Evolutionary conservation across 2,329 filamentous ascomycete genomes (phyloP).

Genomic region (Huntiella decipiens): DNA sequence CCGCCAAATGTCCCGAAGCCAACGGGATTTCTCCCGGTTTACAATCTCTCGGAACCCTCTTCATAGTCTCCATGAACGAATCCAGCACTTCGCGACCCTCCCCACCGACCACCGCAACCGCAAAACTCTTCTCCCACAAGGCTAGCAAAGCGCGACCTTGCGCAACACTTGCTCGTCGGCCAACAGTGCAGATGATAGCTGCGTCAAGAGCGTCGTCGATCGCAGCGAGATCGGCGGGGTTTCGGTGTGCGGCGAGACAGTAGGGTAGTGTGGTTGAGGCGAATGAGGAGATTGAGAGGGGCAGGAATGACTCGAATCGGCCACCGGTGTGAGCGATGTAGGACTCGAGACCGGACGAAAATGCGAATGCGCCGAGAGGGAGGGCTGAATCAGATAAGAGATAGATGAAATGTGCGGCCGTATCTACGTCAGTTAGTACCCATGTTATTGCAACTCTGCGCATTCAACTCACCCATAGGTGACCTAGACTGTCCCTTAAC

Average conservation of each 20-base stretch:
- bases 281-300: constrained; percentile 50
- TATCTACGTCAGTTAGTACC: not conserved
- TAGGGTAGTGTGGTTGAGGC: constrained; percentile 58
- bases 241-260: constrained; percentile 45
- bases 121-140: constrained; percentile 58
- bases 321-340: constrained; percentile 49
- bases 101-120: constrained; percentile 16
- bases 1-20: constrained; percentile 43
- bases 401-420: constrained; percentile 45
- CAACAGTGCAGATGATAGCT: constrained; percentile 59
- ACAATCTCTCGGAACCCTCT: constrained; percentile 42
- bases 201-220: constrained; percentile 66
- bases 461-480: too few relatives aligned
- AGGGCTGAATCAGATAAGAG: constrained; percentile 66
- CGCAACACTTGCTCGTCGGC: constrained; percentile 51
- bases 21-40: constrained; percentile 42
- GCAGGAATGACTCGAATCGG: constrained; percentile 46
- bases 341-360: constrained; percentile 66
- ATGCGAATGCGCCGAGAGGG: constrained; percentile 71
- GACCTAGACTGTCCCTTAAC: not conserved
- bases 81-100: constrained; percentile 4
- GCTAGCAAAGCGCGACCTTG: constrained; percentile 57
- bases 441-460: too few relatives aligned
- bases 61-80: constrained; percentile 53
- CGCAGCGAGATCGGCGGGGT: constrained; percentile 28